Percentiles rank a stretch among this genome's conserved stretches.
These are phyloP conservation scores for Cornus suecica DNA, from an alignment of 148 eudicot species.

Conservation along the genomic window DNA sequence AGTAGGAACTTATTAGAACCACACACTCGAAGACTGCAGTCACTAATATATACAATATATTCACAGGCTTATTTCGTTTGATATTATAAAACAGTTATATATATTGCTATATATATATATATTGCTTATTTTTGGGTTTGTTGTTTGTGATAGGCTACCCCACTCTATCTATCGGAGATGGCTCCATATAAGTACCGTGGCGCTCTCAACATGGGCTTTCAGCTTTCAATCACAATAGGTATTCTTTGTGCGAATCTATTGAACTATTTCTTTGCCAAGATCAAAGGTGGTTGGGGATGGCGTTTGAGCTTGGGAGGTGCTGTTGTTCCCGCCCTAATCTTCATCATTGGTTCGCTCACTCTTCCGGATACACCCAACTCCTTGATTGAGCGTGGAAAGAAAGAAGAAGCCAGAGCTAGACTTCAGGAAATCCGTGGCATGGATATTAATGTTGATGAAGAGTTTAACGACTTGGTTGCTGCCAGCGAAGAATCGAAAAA, in stretches of 20 bases:
- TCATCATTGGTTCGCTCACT: slow-evolving; percentile 28
- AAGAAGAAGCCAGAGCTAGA: slow-evolving; percentile 20
- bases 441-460: slow-evolving; percentile 31
- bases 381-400: slow-evolving; percentile 30
- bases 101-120: not conserved
- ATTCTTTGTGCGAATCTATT: slow-evolving; percentile 29
- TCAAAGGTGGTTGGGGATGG: slow-evolving; percentile 38
- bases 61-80: too few relatives aligned
- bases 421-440: slow-evolving; percentile 32
- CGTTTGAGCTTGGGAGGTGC: slow-evolving; percentile 33
- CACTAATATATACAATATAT: too few relatives aligned
- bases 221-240: slow-evolving; percentile 35
- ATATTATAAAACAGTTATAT: too few relatives aligned
- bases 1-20: too few relatives aligned
- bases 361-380: slow-evolving; percentile 49
- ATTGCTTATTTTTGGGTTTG: not conserved
- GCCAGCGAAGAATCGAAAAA: slow-evolving; percentile 28
- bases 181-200: slow-evolving; percentile 40
- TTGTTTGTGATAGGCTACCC: slow-evolving; percentile 27
- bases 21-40: too few relatives aligned
- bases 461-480: slow-evolving; percentile 26
- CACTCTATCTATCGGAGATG: slow-evolving; percentile 43
- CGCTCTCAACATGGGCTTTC: slow-evolving; percentile 29
- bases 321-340: slow-evolving; percentile 28
- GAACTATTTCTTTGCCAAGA: slow-evolving; percentile 31